A percentile compares a stretch with the other conserved stretches of the same genome.
phyloP scores from a whole-genome alignment of 176 grass and related monocot species.

The Pontederia crassipes region DNA sequence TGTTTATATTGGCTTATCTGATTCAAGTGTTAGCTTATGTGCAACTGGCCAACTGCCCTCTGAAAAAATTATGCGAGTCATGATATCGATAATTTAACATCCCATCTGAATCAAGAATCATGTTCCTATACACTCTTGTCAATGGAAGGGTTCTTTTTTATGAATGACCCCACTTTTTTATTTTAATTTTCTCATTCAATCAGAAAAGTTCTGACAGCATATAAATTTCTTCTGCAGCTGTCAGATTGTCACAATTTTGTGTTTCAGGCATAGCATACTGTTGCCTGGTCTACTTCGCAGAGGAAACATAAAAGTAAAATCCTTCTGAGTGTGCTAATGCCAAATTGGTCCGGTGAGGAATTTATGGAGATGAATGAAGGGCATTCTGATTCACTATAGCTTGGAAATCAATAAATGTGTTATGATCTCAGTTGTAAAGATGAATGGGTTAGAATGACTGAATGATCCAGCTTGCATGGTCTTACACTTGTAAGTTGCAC shows the following conservation, averaged over 20 bases:
- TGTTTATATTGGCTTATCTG: neutral
- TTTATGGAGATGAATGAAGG: neutral
- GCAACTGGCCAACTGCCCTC: too few species aligned
- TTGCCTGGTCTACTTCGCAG: neutral
- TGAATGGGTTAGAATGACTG: neutral
- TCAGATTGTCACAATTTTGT: constrained; percentile 7
- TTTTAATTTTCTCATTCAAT: neutral
- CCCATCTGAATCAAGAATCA: too few species aligned
- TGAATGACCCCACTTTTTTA: neutral
- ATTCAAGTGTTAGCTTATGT: neutral
- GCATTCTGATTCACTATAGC: neutral
- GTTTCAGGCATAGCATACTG: neutral
- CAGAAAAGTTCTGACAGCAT: neutral
- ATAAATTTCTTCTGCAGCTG: neutral
- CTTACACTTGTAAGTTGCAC: neutral
- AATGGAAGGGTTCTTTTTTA: neutral
- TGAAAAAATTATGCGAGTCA: too few species aligned
- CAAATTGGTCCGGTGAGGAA: neutral
- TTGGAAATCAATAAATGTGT: constrained; percentile 3
- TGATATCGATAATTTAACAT: too few species aligned
- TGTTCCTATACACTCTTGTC: too few species aligned
- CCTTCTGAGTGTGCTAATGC: neutral
- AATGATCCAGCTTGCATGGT: neutral
- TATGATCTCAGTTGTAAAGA: constrained; percentile 1
- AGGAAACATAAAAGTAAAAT: neutral